These are phyloP conservation scores for Cladophialophora bantiana DNA, from an alignment of 2,329 filamentous ascomycete species.

Conservation along the genomic window DNA sequence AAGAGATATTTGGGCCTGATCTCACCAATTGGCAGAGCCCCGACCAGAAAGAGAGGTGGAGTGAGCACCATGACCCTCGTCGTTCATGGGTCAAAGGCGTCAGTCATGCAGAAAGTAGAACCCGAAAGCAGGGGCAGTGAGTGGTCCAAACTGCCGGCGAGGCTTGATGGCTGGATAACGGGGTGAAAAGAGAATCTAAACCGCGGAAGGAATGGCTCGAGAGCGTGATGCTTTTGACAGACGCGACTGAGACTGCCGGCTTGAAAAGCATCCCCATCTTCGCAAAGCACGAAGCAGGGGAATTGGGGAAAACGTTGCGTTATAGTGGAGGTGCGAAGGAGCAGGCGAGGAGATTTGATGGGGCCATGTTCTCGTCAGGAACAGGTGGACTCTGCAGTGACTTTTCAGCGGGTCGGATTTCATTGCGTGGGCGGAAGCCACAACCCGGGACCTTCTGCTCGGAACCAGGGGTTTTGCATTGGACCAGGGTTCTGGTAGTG, in stretches of 20 bases:
- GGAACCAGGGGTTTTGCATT: slow-evolving; percentile 26
- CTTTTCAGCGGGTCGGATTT: slow-evolving; percentile 21
- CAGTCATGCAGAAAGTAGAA: slow-evolving; percentile 14
- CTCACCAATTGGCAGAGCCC: slow-evolving; percentile 25
- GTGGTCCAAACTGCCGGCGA: slow-evolving; percentile 34
- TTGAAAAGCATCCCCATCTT: slow-evolving; percentile 30
- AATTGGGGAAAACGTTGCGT: slow-evolving; percentile 23
- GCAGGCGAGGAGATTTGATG: slow-evolving; percentile 38
- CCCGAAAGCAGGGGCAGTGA: slow-evolving; percentile 26
- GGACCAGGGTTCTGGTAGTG: slow-evolving; percentile 26
- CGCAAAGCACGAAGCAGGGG: slow-evolving; percentile 30
- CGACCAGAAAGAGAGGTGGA: slow-evolving; percentile 26
- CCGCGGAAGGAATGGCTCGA: slow-evolving; percentile 22
- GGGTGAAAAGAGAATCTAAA: slow-evolving; percentile 24
- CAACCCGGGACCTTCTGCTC: slow-evolving; percentile 32
- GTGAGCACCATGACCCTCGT: slow-evolving; percentile 22
- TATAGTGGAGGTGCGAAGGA: slow-evolving; percentile 36
- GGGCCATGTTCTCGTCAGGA: slow-evolving; percentile 31
- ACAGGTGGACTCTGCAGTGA: slow-evolving; percentile 28
- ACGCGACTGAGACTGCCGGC: slow-evolving; percentile 36
- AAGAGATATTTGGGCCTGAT: slow-evolving; percentile 28
- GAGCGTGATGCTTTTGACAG: slow-evolving; percentile 26
- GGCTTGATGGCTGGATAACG: slow-evolving; percentile 31
- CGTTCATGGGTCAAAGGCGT: slow-evolving; percentile 21
- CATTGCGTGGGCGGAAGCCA: slow-evolving; percentile 36